Evolutionary conservation across 192 early-diverging fungal species (phyloP).

Genomic region (Umbelopsis isabellina): DNA sequence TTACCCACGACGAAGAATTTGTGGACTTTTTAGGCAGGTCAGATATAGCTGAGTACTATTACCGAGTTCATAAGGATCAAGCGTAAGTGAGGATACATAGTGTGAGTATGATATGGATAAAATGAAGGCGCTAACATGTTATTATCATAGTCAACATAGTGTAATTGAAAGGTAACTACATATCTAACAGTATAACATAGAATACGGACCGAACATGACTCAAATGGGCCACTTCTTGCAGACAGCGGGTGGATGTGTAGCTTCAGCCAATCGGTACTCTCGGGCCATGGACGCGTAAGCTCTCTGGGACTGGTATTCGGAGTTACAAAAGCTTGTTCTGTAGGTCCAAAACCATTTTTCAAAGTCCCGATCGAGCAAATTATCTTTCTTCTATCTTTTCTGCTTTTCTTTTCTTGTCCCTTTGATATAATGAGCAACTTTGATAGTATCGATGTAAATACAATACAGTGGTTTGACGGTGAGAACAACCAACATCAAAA

Average conservation of each 20-base stretch:
- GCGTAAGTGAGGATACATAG: conserved; percentile 42
- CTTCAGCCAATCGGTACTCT: not conserved
- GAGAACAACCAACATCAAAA: conserved; percentile 10
- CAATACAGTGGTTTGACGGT: conserved; percentile 22
- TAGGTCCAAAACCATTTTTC: not conserved
- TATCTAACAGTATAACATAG: not conserved
- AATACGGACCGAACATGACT: not conserved
- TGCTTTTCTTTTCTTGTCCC: not conserved
- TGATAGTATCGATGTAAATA: conserved; percentile 14
- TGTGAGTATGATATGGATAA: not conserved
- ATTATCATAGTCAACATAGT: conserved; percentile 6
- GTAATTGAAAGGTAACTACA: conserved; percentile 12
- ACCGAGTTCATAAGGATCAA: conserved; percentile 81
- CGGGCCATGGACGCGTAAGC: conserved; percentile 15
- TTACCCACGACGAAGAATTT: conserved; percentile 98
- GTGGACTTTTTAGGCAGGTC: conserved; percentile 77
- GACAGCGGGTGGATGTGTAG: conserved; percentile 15
- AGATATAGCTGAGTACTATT: conserved; percentile 88
- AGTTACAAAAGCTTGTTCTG: not conserved
- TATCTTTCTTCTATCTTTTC: not conserved
- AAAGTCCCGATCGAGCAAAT: not conserved
- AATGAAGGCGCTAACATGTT: not conserved
- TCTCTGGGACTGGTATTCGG: conserved; percentile 2
- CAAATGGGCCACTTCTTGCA: not conserved
- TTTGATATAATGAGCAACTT: conserved; percentile 1